Evolutionary conservation across 768 basidiomycete genomes (phyloP), one percentile per base, ranked within the genome.

Genomic region (Mycena chlorophos): DNA sequence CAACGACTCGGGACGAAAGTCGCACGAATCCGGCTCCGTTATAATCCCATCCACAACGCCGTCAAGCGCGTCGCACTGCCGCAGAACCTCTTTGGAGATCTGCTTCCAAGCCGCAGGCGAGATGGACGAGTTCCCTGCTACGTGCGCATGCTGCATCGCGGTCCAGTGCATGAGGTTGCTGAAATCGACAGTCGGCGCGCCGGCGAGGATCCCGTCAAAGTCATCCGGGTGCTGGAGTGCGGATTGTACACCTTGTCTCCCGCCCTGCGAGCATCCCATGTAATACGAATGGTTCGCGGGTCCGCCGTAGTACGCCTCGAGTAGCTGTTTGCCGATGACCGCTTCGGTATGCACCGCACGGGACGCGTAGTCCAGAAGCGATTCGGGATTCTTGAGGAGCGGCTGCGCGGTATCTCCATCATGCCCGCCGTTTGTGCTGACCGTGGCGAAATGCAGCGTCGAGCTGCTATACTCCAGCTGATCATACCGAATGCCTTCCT

Each of bases 141-240:
- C 22, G 12, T 42, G 37, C 19, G 34, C 50, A 8, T 42, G 28
- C 29, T 48, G 13, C 50, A 56, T 52, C 8, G 39, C 55, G 5
- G 17, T 43, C 59, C 46, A 57, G 27, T 51, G 43, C 4, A 52
- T n/a, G 26, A 61, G 55, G 14, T 49, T 37, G 20, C 48, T 55
- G 20, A 45, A 55, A 22, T 60, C 51, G 6, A 26, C 58, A 1
- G 65, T 65, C 10, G 68, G 68, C 16, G 65, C 49, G 4, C 68
- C 68, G 20, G 63, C 63, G 19, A 69, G 54, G 34, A 67, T 57
- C 20, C 65, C 67, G 45, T 67, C 63, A 45, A 67, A 69, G 49
- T 69, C 66, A 1, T 64, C 66, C 1, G 68, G 66, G 40, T 51
- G 63, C 16, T 56, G 37, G 29, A 59, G 51, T 3, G 65, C 63